Conservation (phyloP, 768 basidiomycete genomes). For the Panellus pusillus region DNA sequence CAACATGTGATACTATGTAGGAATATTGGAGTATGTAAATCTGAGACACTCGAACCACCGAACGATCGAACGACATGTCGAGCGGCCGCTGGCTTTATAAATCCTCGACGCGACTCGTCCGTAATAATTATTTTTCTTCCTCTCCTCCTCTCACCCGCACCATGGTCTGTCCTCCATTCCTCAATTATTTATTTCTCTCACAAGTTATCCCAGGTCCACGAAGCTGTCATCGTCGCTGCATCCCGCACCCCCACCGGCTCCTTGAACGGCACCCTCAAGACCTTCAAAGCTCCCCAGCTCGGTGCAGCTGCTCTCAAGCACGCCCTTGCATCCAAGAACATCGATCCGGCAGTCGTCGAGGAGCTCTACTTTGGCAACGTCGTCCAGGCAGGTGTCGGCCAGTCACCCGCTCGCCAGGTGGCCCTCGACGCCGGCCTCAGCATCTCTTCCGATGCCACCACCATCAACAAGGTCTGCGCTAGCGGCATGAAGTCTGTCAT, state of each 20-base stretch:
- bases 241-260: constrained; percentile 94
- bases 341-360: constrained; percentile 83
- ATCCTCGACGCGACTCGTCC: constrained; percentile 1
- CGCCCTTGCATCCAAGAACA: constrained; percentile 76
- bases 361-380: constrained; percentile 98
- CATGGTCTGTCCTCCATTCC: constrained; percentile 36
- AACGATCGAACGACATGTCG: constrained; percentile 5
- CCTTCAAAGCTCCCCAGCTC: constrained; percentile 87
- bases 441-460: constrained; percentile 89
- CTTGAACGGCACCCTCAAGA: constrained; percentile 86
- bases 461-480: constrained; percentile 99
- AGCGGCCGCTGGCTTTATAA: constrained; percentile 14
- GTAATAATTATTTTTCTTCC: not conserved
- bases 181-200: not conserved
- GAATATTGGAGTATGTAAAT: no score
- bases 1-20: constrained; percentile 46
- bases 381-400: constrained; percentile 95
- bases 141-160: constrained; percentile 28
- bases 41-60: not conserved
- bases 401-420: constrained; percentile 97
- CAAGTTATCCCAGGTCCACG: constrained; percentile 44
- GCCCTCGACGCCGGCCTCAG: constrained; percentile 88
- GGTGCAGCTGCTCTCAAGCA: constrained; percentile 88
- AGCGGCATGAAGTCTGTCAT: constrained; percentile 96
- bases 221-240: constrained; percentile 93